Base-by-base conservation (phyloP, 305 asterid genomes). In the Fraxinus dipetala region DNA sequence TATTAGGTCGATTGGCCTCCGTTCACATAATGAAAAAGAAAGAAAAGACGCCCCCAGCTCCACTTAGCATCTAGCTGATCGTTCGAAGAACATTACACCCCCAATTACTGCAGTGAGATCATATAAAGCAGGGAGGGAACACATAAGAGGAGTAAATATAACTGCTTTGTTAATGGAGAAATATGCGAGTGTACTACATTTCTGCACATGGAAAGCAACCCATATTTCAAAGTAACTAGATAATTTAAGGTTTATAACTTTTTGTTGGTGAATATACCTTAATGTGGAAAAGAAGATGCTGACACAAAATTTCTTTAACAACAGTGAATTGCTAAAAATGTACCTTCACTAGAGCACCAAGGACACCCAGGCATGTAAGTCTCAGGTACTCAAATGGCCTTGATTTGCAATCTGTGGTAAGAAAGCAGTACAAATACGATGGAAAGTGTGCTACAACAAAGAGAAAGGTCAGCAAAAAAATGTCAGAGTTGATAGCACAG, bases 331-430 rank as follows among this genome's bases (percentile, higher is more conserved):
- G 0, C 4, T 31, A 18, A 13, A 31, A 51, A 28, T 61, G 38
- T 61, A 16, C 91, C 91, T 82, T 85, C 69, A 87, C 54, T 36
- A 89, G 83, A 31, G 91, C 83, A 43, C 88, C 83, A 18, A 89
- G 78, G 78, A 86, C 83, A 40, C 86, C 87, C 78, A 87, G 72
- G 82, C 82, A 72, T 65, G 88, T 69, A 79, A 85, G 87, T 82
- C 85, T 85, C 20, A 87, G 65, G 73, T 38, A 77, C 79, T 84
- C 88, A 84, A 83, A 78, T 26, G 85, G 85, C 78, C 13, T 82
- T 48, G 78, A 74, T 16, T 79, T 72, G 69, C 61, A 61, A 65
- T 26, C 79, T 35, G 67, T 72, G 45, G n/a, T 45, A 70, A 88
- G 84, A 76, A 86, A 85, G 0, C 76, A 48, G 40, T 45, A 67